Conservation (phyloP, 805 yeast species). For the Nakazawaea pomicola region DNA sequence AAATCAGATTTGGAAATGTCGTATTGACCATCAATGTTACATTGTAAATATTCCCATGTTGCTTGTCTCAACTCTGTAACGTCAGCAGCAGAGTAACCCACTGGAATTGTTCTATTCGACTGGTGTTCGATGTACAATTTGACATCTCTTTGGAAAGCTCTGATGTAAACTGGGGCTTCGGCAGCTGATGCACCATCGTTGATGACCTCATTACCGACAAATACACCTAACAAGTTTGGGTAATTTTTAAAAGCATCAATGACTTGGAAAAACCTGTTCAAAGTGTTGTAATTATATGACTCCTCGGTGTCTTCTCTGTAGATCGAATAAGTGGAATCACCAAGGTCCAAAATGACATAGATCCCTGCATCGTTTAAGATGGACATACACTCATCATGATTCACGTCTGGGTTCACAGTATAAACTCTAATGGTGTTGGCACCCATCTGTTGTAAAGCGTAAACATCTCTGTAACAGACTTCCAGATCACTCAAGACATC, state of each 20-base stretch:
- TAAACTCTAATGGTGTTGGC: conserved; percentile 83
- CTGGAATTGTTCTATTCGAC: conserved; percentile 75
- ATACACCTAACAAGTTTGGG: conserved; percentile 82
- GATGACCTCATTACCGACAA: conserved; percentile 89
- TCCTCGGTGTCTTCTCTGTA: conserved; percentile 66
- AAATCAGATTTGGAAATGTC: conserved; percentile 75
- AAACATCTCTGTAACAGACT: conserved; percentile 76
- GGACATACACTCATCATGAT: conserved; percentile 93
- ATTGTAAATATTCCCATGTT: conserved; percentile 76
- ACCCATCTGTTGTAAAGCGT: conserved; percentile 72
- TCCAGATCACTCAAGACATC: conserved; percentile 73
- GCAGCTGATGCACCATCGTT: conserved; percentile 65
- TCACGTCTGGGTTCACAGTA: conserved; percentile 73
- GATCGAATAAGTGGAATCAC: conserved; percentile 64
- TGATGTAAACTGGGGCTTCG: conserved; percentile 69
- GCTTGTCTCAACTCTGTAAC: conserved; percentile 63
- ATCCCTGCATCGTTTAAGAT: conserved; percentile 86
- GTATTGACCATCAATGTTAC: conserved; percentile 58
- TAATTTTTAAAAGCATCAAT: conserved; percentile 80
- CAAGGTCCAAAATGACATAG: conserved; percentile 81
- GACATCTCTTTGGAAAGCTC: conserved; percentile 92
- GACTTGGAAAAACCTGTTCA: conserved; percentile 77
- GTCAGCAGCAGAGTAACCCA: conserved; percentile 96
- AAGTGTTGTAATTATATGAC: conserved; percentile 64
- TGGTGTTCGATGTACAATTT: conserved; percentile 70